These are phyloP conservation scores for Boletus huronensis DNA, from an alignment of 768 basidiomycete species.

Conservation along the genomic window DNA sequence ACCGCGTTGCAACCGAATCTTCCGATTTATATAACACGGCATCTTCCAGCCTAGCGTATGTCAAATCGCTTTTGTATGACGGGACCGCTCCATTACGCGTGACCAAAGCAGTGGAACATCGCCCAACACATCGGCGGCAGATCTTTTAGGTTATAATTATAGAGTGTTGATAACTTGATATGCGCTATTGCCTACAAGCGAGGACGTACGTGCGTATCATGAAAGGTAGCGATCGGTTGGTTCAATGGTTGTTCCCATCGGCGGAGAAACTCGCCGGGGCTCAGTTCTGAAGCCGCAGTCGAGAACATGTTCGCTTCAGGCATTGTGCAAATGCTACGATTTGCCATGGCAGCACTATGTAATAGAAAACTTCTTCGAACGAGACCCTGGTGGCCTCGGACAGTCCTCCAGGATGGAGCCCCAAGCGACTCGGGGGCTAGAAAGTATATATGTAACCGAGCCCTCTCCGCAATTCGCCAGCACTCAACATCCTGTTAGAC, in stretches of 20 bases:
- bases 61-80: constrained; percentile 2
- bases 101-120: not conserved
- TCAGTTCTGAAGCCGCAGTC: not conserved
- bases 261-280: constrained; percentile 15
- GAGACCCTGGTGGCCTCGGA: not conserved
- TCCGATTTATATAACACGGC: not conserved
- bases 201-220: not conserved
- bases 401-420: not conserved
- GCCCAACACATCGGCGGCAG: not conserved
- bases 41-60: too few relatives aligned
- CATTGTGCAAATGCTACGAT: not conserved
- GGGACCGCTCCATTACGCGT: constrained; percentile 10
- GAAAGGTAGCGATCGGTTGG: not conserved
- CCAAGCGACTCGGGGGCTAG: not conserved
- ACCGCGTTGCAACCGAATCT: not conserved
- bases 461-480: not conserved
- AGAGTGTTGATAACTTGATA: not conserved
- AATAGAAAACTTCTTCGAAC: not conserved
- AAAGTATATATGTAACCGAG: not conserved
- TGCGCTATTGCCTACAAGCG: constrained; percentile 1
- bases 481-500: not conserved
- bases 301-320: constrained; percentile 7
- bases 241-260: not conserved
- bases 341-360: not conserved
- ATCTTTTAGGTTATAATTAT: not conserved